Percentiles rank a stretch among this genome's conserved stretches.
phyloP scores from a whole-genome alignment of 257 asterid species.

The Primulina eburnea region DNA sequence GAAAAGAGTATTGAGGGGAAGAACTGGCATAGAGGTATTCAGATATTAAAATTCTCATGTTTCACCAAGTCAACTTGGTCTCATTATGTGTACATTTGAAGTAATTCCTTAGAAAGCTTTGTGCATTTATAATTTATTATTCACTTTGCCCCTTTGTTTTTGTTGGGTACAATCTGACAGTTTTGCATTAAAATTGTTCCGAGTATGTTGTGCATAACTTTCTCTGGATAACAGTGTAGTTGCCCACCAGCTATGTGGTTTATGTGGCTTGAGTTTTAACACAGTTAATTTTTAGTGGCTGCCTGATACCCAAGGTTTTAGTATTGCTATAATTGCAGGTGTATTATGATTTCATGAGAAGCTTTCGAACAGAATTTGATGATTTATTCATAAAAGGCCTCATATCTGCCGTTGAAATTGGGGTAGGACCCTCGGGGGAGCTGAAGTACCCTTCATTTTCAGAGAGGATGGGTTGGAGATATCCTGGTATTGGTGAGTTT shows the following conservation, averaged over 20 bases:
- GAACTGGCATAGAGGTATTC: slow-evolving; percentile 72
- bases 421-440: slow-evolving; percentile 89
- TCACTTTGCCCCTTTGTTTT: neutral
- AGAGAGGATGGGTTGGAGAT: slow-evolving; percentile 78
- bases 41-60: slow-evolving; percentile 15
- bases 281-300: neutral
- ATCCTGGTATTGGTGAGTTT: slow-evolving; percentile 55
- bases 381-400: slow-evolving; percentile 63
- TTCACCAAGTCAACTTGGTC: slow-evolving; percentile 1
- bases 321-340: slow-evolving; percentile 38
- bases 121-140: neutral
- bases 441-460: slow-evolving; percentile 72
- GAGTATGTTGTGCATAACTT: neutral
- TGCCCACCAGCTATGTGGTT: neutral
- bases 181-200: too few species aligned
- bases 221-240: neutral
- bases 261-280: neutral
- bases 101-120: neutral
- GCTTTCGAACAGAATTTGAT: slow-evolving; percentile 72
- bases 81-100: neutral
- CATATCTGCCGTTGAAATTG: slow-evolving; percentile 72
- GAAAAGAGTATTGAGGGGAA: slow-evolving; percentile 68
- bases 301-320: too few species aligned
- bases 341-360: slow-evolving; percentile 81
- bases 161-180: neutral